Base-by-base conservation (phyloP, 2,329 filamentous ascomycete species). In the Zalaria sp. region DNA sequence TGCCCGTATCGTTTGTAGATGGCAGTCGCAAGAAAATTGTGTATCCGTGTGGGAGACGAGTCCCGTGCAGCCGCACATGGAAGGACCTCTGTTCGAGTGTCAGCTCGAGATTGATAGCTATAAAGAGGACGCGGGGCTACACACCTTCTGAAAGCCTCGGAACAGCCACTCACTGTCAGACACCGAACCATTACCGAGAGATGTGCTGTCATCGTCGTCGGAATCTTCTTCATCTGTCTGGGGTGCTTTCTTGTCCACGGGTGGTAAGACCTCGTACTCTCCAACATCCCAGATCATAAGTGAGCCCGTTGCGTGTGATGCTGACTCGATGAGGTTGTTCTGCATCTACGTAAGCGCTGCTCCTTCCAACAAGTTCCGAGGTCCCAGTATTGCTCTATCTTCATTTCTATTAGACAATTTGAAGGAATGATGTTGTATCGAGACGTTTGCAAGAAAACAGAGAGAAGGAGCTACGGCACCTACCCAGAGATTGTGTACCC, bases 281-380 rank as follows among this genome's bases (percentile, higher is more conserved):
- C 65, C 65, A 5, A 58, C 66, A 37, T 68, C 65, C 63, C 64
- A 68, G 28, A 67, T 65, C 8, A 68, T 52, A 2, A 66, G 51
- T 4, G 59, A 63, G n/a, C 64, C 63, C 8, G 62, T 66, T 7
- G 59, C 61, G 39, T 57, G 52, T 3, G 57, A 61, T 1, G 64
- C 63, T 26, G 60, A 61, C 49, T 68, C 64, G 11, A 67, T 64
- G 11, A 67, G 51, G 39, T 67, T 60, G 34, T 66, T 66, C 59
- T 60, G 44, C 4, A n/a, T 8, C 3, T 5, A 27, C 26, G n/a
- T 34, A 9, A 18, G 26, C 8, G n/a, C 26, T 18, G 18, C 18
- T 18, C 18, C 18, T 18, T 18, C 18, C 18, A 18, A 18, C 18
- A 18, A 18, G 18, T 18, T 18, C 18, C 18, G 18, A 18, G 18